Conservation (phyloP, 768 basidiomycete genomes). For the Boletellus sp. region DNA sequence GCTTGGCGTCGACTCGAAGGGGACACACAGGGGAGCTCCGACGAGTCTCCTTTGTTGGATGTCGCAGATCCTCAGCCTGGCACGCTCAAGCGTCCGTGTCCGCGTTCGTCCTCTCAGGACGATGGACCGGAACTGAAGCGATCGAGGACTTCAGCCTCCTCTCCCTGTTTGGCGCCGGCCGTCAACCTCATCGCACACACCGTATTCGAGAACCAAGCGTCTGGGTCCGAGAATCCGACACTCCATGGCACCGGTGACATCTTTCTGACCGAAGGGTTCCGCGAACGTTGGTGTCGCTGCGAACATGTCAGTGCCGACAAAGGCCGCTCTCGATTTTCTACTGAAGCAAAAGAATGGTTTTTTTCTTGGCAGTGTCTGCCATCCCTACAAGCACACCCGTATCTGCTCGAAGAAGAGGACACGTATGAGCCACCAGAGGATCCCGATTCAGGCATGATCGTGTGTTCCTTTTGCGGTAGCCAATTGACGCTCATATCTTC, state of each 20-base stretch:
- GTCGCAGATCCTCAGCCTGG: conserved; percentile 23
- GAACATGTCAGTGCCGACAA: conserved; percentile 40
- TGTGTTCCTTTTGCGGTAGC: background rate
- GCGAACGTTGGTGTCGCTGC: conserved; percentile 79
- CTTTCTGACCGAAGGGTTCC: conserved; percentile 71
- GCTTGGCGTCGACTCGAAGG: conserved; percentile 54
- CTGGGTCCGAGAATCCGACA: conserved; percentile 13
- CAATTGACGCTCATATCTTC: background rate
- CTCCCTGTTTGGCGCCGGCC: conserved; percentile 55
- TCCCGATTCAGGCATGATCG: conserved; percentile 72
- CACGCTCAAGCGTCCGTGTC: conserved; percentile 43
- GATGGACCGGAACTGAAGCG: conserved; percentile 43
- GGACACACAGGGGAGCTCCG: conserved; percentile 1
- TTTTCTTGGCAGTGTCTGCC: conserved; percentile 53
- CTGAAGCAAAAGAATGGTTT: background rate
- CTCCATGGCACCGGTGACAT: conserved; percentile 63
- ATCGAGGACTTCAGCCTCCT: conserved; percentile 35
- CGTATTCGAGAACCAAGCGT: conserved; percentile 33
- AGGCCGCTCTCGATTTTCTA: background rate
- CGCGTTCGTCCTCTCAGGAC: conserved; percentile 20
- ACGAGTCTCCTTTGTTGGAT: conserved; percentile 16
- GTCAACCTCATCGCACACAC: conserved; percentile 43
- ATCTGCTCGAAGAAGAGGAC: conserved; percentile 72
- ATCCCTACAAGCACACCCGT: conserved; percentile 50
- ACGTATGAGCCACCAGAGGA: conserved; percentile 85